Conservation (phyloP, 257 asterid species). For the Avicennia marina region DNA sequence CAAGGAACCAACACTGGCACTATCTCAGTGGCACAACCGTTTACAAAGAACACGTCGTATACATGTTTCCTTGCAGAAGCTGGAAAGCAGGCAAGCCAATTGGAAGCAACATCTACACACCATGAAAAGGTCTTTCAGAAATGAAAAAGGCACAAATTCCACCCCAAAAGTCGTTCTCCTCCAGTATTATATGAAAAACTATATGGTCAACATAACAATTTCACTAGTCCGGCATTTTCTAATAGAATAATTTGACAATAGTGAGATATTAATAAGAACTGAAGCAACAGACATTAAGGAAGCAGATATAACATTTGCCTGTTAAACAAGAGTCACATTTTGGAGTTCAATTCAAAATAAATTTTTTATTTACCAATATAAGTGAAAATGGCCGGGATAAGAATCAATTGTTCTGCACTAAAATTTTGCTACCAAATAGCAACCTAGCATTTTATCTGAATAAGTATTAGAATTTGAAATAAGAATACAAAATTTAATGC, state of each 20-base stretch:
- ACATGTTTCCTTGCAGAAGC: conserved; percentile 68
- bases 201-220: not conserved
- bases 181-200: conserved; percentile 11
- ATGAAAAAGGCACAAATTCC: conserved; percentile 1
- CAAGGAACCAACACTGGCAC: conserved; percentile 74
- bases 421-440: not conserved
- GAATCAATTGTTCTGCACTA: conserved; percentile 2
- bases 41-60: conserved; percentile 72
- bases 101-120: conserved; percentile 65
- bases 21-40: conserved; percentile 57
- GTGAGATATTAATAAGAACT: conserved; percentile 6
- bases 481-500: not conserved
- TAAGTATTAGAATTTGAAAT: not conserved
- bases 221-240: conserved; percentile 4
- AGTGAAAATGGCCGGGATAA: not conserved
- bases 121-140: conserved; percentile 20
- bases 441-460: not conserved
- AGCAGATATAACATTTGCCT: not conserved
- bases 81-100: conserved; percentile 89
- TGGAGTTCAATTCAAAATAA: conserved; percentile 1
- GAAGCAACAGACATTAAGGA: conserved; percentile 1
- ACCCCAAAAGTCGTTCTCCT: not conserved
- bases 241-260: not conserved
- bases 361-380: not conserved
- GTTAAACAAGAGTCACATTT: conserved; percentile 3